A percentile compares a stretch with the other conserved stretches of the same genome.
These are phyloP conservation scores for Colletotrichum siamense DNA, from an alignment of 2,329 filamentous ascomycete genomes.

Conservation along the genomic window DNA sequence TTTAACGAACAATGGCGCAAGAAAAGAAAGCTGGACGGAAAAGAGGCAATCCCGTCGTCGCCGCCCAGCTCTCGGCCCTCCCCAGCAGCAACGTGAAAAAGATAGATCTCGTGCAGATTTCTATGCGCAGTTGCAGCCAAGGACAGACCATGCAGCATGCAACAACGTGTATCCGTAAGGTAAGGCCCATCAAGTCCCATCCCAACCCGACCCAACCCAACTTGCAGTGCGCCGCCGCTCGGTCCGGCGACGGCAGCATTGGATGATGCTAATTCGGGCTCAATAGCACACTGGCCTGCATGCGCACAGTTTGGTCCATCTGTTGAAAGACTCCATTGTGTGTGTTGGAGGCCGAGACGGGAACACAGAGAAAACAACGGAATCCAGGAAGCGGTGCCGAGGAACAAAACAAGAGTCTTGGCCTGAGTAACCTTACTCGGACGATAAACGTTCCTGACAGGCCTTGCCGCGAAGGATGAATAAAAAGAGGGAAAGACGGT, in stretches of 20 bases:
- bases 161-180: not conserved
- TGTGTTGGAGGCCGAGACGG: not conserved
- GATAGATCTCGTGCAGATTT: not conserved
- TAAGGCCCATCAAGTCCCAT: not conserved
- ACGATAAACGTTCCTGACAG: not conserved
- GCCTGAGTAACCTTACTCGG: not conserved
- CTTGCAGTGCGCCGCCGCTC: not conserved
- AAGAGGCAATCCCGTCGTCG: not conserved
- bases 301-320: not conserved
- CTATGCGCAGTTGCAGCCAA: not conserved
- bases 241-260: not conserved
- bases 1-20: not conserved
- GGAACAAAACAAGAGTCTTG: not conserved
- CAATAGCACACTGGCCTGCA: not conserved
- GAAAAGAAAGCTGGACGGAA: not conserved
- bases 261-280: slow-evolving; percentile 1
- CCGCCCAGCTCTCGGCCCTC: not conserved
- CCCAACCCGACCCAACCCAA: not conserved
- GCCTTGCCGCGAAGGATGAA: not conserved
- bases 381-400: not conserved
- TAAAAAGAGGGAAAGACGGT: not conserved
- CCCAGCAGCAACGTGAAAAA: not conserved
- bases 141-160: not conserved
- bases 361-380: not conserved
- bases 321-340: not conserved